Evolutionary conservation across 78 protist genomes (phyloP), one percentile per base, ranked within the genome.

Genomic region (Chrysochromulina tobinii): DNA sequence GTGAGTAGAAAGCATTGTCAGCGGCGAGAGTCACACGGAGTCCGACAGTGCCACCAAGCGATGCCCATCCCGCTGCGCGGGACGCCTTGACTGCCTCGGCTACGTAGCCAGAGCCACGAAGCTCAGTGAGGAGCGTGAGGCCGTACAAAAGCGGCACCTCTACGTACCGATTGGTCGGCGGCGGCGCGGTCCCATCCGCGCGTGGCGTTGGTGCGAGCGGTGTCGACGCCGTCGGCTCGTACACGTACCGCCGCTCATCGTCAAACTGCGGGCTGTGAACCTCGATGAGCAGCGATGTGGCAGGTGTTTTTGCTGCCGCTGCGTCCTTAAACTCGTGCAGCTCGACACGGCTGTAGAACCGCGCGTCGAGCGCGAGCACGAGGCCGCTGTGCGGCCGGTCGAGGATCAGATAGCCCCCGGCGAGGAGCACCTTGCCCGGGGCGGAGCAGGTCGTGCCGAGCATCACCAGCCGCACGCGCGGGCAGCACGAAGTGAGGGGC

Each of bases 361-460:
- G 88, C 9, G 96, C 91, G n/a, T 66, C 75, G 15, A 93, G 67
- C 14, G 94, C 94, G 57, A 95, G 75, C 6, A 92, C 93, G 12
- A 94, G 55, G 75, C 97, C 98, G 27, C 85, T 86, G 90, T 95
- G 87, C 64, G 87, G 86, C 17, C 90, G 86, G 66, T 97, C 96
- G 15, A 96, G 73, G 21, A 97, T 92, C 67, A 97, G 95, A 84
- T 97, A 97, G 48, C 98, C 98, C 48, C 98, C 98, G 20, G 95
- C 91, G 38, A 97, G 86, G 9, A 97, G 94, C 25, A 97, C 96
- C 61, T 97, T 97, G 25, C 97, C 98, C 23, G 98, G 97, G 50
- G 95, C 94, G 17, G 83, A 75, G 38, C 38, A 38, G 38, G 38
- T 38, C 38, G 38, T 38, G 38, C 38, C 38, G 38, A 38, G 38